Evolutionary conservation across 768 basidiomycete genomes (phyloP).

Genomic region (Suillus subalutaceus): DNA sequence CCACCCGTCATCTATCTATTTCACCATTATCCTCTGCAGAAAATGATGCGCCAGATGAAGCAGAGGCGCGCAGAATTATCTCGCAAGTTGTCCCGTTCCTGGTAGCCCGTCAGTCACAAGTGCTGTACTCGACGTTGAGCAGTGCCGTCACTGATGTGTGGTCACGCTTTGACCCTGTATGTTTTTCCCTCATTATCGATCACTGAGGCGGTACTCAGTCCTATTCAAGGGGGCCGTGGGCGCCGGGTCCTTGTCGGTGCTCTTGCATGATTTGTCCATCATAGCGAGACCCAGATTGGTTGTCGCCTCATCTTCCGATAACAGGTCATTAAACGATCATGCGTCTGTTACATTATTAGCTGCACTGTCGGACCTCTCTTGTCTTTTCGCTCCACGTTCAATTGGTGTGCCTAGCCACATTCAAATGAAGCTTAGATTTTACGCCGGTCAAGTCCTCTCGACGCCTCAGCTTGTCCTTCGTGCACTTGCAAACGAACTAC

Average conservation of each 20-base stretch:
- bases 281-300: constrained; percentile 53
- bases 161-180: constrained; percentile 57
- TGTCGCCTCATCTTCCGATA: constrained; percentile 8
- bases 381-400: constrained; percentile 23
- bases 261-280: constrained; percentile 57
- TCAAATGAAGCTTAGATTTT: constrained; percentile 68
- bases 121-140: constrained; percentile 52
- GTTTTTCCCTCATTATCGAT: constrained; percentile 10
- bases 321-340: constrained; percentile 16
- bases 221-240: constrained; percentile 34
- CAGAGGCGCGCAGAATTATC: constrained; percentile 51
- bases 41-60: constrained; percentile 44
- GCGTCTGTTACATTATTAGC: constrained; percentile 20
- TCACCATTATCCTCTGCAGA: constrained; percentile 55
- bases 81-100: constrained; percentile 66
- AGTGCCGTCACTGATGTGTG: constrained; percentile 63
- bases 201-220: constrained; percentile 17
- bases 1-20: constrained; percentile 60
- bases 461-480: constrained; percentile 47
- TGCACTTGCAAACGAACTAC: constrained; percentile 45
- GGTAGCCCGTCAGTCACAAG: constrained; percentile 57
- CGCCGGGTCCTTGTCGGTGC: constrained; percentile 48
- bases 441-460: constrained; percentile 61
- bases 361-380: constrained; percentile 30
- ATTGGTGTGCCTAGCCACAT: constrained; percentile 42